Percentiles rank a stretch among this genome's conserved stretches.
These are phyloP conservation scores for Cryptococcus sp. DNA, from an alignment of 1,284 basidiomycete genomes.

Conservation along the genomic window DNA sequence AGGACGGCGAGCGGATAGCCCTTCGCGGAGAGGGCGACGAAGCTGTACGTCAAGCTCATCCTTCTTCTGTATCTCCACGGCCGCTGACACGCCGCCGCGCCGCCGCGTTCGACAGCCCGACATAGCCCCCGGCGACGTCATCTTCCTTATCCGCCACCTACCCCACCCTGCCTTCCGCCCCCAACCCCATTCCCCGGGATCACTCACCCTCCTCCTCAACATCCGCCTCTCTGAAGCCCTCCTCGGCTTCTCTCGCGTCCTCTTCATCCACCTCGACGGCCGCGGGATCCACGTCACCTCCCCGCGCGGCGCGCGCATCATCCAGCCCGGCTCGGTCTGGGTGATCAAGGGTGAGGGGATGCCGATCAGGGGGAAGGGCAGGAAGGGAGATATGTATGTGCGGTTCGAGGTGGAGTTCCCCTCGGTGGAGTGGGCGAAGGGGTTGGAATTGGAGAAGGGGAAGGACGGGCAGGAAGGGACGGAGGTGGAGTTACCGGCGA, in stretches of 20 bases:
- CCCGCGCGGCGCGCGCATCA: conserved; percentile 65
- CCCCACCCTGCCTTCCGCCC: conserved; percentile 66
- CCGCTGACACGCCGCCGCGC: not conserved
- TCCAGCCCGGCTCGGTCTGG: conserved; percentile 69
- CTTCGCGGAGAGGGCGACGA: conserved; percentile 88
- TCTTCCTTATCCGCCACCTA: conserved; percentile 71
- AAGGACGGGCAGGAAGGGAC: conserved; percentile 1
- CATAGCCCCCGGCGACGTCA: conserved; percentile 76
- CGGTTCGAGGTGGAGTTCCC: conserved; percentile 78
- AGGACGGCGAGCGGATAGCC: conserved; percentile 78
- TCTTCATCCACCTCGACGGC: conserved; percentile 85
- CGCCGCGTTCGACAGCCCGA: conserved; percentile 63
- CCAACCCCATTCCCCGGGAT: conserved; percentile 20
- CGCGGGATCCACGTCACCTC: conserved; percentile 73
- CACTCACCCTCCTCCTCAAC: conserved; percentile 40
- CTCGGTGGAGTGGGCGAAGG: conserved; percentile 38
- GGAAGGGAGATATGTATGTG: conserved; percentile 76
- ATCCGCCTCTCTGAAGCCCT: conserved; percentile 90
- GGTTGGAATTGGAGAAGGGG: conserved; percentile 12
- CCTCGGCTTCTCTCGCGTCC: conserved; percentile 79
- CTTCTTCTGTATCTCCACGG: not conserved
- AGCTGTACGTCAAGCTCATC: conserved; percentile 56
- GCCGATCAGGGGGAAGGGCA: conserved; percentile 66
- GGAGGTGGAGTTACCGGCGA: conserved; percentile 21
- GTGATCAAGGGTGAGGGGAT: conserved; percentile 79